A percentile compares a stretch with the other conserved stretches of the same genome.
phyloP scores from a whole-genome alignment of 768 basidiomycete species.

The Rhizopogon vinicolor region DNA sequence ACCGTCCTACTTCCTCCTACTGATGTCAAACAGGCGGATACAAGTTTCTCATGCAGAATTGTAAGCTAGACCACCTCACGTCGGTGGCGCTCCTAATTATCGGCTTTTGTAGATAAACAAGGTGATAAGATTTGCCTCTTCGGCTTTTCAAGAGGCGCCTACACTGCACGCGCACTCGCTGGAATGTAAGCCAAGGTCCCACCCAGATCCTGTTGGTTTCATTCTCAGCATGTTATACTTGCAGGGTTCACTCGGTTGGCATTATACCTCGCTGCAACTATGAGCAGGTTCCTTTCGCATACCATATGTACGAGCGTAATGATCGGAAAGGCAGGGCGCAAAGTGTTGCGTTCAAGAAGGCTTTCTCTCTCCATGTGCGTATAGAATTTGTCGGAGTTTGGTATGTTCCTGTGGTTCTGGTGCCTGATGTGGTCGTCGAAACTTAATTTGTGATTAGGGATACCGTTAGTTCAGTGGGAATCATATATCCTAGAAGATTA shows the following conservation, averaged over 20 bases:
- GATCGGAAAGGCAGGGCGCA: constrained; percentile 58
- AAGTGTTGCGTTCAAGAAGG: constrained; percentile 65
- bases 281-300: constrained; percentile 75
- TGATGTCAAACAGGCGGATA: constrained; percentile 50
- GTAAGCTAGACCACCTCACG: constrained; percentile 25
- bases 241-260: constrained; percentile 65
- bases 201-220: constrained; percentile 7
- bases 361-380: constrained; percentile 71
- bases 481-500: constrained; percentile 50
- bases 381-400: constrained; percentile 75
- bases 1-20: background rate
- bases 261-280: constrained; percentile 66
- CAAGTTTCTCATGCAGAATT: constrained; percentile 77
- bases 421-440: background rate
- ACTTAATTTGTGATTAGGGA: constrained; percentile 45
- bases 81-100: background rate
- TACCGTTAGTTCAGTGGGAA: constrained; percentile 65
- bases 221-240: background rate
- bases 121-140: constrained; percentile 79
- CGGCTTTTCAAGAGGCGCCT: constrained; percentile 80
- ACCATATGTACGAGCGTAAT: constrained; percentile 56
- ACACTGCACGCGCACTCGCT: constrained; percentile 63
- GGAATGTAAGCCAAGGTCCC: constrained; percentile 49
- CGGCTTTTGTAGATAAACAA: constrained; percentile 40
- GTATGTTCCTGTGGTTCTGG: constrained; percentile 29